Evolutionary conservation across 129 eudicot species (phyloP), one percentile per base, ranked within the genome.

Genomic region (Pseudognaphalium luteoalbum): DNA sequence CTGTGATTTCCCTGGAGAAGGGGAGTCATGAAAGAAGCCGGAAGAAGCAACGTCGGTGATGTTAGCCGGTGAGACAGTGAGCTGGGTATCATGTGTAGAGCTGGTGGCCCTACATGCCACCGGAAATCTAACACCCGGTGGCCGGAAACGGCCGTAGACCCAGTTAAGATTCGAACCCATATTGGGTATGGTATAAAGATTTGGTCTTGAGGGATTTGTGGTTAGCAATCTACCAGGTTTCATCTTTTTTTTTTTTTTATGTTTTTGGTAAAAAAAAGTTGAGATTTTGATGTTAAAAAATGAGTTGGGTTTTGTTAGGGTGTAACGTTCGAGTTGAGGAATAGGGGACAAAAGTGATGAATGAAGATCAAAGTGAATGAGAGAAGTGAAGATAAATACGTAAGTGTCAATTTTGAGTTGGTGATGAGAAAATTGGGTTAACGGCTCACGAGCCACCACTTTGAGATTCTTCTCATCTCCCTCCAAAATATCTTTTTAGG

Each of bases 161-260:
- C 88, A 83, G 34, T 54, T 80, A 37, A 62, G 30, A 29, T 69
- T 78, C 7, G 92, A 79, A 41, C 10, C 33, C 29, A 79, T 68
- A 15, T 82, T 76, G 21, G 81, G 71, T 21, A 80, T n/a, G 10
- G 44, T 62, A 67, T 47, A 72, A 15, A 35, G 71, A 66, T 81
- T 64, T 9, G 77, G 73, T 75, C 64, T 44, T n/a, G 81, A 51
- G 39, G 85, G 90, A 74, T 68, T 69, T 35, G 73, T 80, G 68
- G 83, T 73, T 5, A 83, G 68, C 47, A 76, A 59, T 83, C 83
- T 78, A 28, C 77, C 28, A 37, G 75, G 82, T 57, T 83, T 88
- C 92, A 88, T 88, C 74, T 0, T 66, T 35, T 25, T 25, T 25
- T 25, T 25, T 25, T 25, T 25, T 25, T 25, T 25, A 0, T 25